Percentiles rank a stretch among this genome's conserved stretches.
Evolutionary conservation across 148 eudicot genomes (phyloP).

Genomic region (Fagopyrum tataricum): DNA sequence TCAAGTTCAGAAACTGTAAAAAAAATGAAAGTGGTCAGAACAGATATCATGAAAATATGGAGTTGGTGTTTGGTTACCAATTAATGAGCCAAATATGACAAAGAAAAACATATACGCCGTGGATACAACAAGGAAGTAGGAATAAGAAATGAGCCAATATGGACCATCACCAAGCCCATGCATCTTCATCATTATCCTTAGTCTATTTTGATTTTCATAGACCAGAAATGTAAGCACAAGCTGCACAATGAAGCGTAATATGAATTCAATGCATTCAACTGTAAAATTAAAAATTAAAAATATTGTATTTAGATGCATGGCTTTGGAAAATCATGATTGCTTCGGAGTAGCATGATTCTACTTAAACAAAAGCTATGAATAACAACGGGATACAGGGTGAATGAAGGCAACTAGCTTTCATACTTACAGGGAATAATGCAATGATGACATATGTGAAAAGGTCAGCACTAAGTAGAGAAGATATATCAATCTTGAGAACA

Average conservation of each 20-base stretch:
- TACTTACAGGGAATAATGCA: constrained; percentile 81
- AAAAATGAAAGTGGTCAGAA: background rate
- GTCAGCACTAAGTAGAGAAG: constrained; percentile 70
- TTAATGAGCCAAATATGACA: constrained; percentile 67
- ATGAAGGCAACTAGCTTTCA: background rate
- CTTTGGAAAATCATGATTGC: background rate
- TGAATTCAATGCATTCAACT: background rate
- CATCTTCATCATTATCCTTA: constrained; percentile 99
- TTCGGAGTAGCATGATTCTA: background rate
- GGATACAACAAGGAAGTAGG: constrained; percentile 75
- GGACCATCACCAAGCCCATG: constrained; percentile 99
- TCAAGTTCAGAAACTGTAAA: background rate
- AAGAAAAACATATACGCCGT: constrained; percentile 64
- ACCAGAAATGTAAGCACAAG: constrained; percentile 63
- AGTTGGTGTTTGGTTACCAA: constrained; percentile 42
- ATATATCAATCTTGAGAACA: constrained; percentile 46
- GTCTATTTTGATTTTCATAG: constrained; percentile 80
- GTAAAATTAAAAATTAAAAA: background rate
- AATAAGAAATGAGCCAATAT: constrained; percentile 88
- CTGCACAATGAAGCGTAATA: constrained; percentile 29
- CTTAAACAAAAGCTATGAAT: background rate
- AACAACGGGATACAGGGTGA: background rate
- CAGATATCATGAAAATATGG: background rate
- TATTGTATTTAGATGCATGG: background rate
- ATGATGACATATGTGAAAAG: constrained; percentile 80